A percentile compares a stretch with the other conserved stretches of the same genome.
phyloP scores from a whole-genome alignment of 1,284 basidiomycete genomes.

The Inonotus obliquus region DNA sequence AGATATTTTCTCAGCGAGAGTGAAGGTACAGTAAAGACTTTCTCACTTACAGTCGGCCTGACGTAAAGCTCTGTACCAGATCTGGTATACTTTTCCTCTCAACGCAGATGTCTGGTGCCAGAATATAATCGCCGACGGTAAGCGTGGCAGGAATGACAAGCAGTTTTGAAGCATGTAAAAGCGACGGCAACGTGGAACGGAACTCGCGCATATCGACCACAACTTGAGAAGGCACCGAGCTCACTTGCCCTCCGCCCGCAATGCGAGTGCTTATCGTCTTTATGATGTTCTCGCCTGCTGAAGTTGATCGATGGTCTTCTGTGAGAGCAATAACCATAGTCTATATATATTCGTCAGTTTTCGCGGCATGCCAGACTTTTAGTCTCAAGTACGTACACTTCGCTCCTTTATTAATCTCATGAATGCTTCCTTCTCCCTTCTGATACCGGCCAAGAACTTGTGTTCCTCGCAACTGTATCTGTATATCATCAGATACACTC shows the following conservation, averaged over 20 bases:
- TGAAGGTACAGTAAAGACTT: background rate
- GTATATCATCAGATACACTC: slow-evolving; percentile 97
- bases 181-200: slow-evolving; percentile 85
- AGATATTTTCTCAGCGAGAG: background rate
- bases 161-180: slow-evolving; percentile 82
- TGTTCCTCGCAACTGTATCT: slow-evolving; percentile 93
- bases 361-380: background rate
- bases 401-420: slow-evolving; percentile 91
- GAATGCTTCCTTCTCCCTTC: slow-evolving; percentile 93
- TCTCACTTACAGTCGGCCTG: slow-evolving; percentile 80
- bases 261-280: slow-evolving; percentile 86
- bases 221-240: slow-evolving; percentile 69
- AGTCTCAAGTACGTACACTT: slow-evolving; percentile 52
- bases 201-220: slow-evolving; percentile 98
- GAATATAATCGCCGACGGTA: slow-evolving; percentile 93
- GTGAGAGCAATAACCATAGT: slow-evolving; percentile 88
- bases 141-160: slow-evolving; percentile 87
- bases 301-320: slow-evolving; percentile 52
- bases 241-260: slow-evolving; percentile 79
- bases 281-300: slow-evolving; percentile 57
- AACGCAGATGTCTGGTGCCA: slow-evolving; percentile 93
- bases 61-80: slow-evolving; percentile 88
- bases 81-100: slow-evolving; percentile 95
- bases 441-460: slow-evolving; percentile 84
- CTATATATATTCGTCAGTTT: slow-evolving; percentile 35